Evolutionary conservation across 192 early-diverging fungal species (phyloP), one percentile per base, ranked within the genome.

Genomic region (Podila epicladia): DNA sequence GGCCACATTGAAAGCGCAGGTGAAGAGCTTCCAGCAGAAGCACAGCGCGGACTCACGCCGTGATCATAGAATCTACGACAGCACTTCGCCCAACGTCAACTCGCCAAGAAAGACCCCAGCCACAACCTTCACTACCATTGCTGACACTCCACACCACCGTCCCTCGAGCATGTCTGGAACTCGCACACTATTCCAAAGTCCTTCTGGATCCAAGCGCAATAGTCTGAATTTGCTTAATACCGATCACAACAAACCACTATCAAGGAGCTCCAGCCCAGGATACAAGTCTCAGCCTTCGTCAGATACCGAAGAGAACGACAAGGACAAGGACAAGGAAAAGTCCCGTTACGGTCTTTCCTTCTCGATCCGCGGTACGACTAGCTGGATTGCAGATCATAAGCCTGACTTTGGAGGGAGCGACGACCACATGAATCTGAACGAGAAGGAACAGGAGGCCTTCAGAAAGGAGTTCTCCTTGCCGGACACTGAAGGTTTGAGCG

Each of bases 391-490:
- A 3, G 74, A 84, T 2, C 60, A 63, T 58, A 68, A 67, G 26
- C 49, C 65, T n/a, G 68, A 67, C 37, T 38, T 58, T 65, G 64
- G 62, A 24, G 45, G 58, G 7, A 58, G 50, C 11, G 67, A 82
- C 1, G 80, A 65, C 13, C 38, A 48, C 2, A 13, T 51, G 26
- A 37, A 57, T 9, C 22, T 69, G 37, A 69, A 64, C 37, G 78
- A 61, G 35, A 69, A 65, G 61, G 83, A 76, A 29, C 69, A 75
- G 31, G 75, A 75, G 20, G 77, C 76, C 22, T 90, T 91, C 72
- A 55, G 68, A 57, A 79, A 78, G 35, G 82, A 88, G 51, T 91
- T 91, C 74, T 87, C 82, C 13, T 65, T 92, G 61, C 88, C 91
- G 0, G 86, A 87, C 15, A 51, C 82, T 0, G 91, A 92, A 51